Evolutionary conservation across 1,284 basidiomycete genomes (phyloP), one percentile per base, ranked within the genome.

Genomic region (Boletus holoroseus): DNA sequence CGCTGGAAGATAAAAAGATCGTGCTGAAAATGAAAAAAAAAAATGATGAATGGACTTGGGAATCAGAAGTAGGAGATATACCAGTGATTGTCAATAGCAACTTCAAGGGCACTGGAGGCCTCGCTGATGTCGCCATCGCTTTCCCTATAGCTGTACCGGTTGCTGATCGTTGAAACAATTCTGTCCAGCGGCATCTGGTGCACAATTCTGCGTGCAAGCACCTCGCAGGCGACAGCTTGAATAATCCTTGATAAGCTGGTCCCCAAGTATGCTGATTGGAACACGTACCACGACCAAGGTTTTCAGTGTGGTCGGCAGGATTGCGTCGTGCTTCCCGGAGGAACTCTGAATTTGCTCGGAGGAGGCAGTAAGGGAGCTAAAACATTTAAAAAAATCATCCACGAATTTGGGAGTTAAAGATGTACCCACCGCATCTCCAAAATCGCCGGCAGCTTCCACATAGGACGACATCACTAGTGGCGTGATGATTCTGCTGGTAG

Each of bases 261-360:
- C 22, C 22, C 28, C n/a, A 7, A 20, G 41, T 27, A 32, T 44
- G 42, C 2, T 37, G 28, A 35, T 30, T 37, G 9, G 18, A 44
- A 16, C 44, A 56, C 75, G 32, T 67, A 88, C 86, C 84, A 73
- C 93, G 78, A 56, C 85, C 82, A 34, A 79, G 62, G 59, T 92
- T 92, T 72, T 96, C 94, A 51, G 83, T 91, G 62, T 85, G 90
- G 64, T 95, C 89, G 7, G 91, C 85, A 32, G 85, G 76, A 63
- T 88, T 79, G 45, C 79, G 75, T 55, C 82, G 78, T 6, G 86
- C 84, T 64, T 89, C 86, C 69, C 75, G 79, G 66, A 88, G 76
- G 58, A 94, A 94, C 49, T 86, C 80, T 18, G 82, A 81, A 49
- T 85, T 77, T 0, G 91, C 89, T 40, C 86, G 78, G n/a, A 94